A percentile compares a stretch with the other conserved stretches of the same genome.
Conservation (phyloP, 495 filamentous ascomycete genomes). For the Penicillium egyptiacum region DNA sequence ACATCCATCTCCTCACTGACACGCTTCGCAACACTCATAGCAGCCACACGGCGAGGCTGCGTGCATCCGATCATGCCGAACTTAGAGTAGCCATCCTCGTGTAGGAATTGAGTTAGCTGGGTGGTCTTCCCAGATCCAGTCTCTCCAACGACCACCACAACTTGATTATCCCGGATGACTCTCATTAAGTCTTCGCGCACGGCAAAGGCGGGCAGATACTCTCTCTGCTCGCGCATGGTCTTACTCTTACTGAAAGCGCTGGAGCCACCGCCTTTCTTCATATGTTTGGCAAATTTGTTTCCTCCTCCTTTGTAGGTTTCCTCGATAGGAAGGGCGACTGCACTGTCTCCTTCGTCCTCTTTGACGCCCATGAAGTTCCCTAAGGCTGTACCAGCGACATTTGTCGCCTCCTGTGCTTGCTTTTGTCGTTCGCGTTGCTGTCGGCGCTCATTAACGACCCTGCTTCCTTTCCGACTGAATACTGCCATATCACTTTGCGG, state of each 20-base stretch:
- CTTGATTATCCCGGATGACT: constrained; percentile 95
- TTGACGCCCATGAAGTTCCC: constrained; percentile 95
- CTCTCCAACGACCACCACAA: constrained; percentile 93
- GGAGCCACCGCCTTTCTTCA: constrained; percentile 83
- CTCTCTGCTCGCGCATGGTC: constrained; percentile 84
- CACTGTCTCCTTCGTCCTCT: constrained; percentile 91
- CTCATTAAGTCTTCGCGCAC: constrained; percentile 93
- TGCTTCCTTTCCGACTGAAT: constrained; percentile 94
- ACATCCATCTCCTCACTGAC: constrained; percentile 99
- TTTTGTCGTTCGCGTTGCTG: constrained; percentile 93
- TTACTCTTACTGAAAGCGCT: constrained; percentile 94
- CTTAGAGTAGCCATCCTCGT: constrained; percentile 89
- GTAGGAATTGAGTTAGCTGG: constrained; percentile 91
- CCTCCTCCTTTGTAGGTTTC: constrained; percentile 59
- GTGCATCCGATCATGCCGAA: constrained; percentile 91
- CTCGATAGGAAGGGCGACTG: constrained; percentile 72
- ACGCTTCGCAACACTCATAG: constrained; percentile 98
- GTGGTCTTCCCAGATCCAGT: constrained; percentile 97
- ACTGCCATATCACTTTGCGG: constrained; percentile 99
- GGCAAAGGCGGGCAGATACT: constrained; percentile 94
- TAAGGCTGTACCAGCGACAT: constrained; percentile 84
- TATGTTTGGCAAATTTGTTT: constrained; percentile 85
- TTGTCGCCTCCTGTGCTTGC: constrained; percentile 94
- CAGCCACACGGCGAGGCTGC: constrained; percentile 90
- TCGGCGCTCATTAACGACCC: constrained; percentile 83